These are phyloP conservation scores for Stachybotrys chlorohalonatus DNA, from an alignment of 2,329 filamentous ascomycete species.

Conservation along the genomic window DNA sequence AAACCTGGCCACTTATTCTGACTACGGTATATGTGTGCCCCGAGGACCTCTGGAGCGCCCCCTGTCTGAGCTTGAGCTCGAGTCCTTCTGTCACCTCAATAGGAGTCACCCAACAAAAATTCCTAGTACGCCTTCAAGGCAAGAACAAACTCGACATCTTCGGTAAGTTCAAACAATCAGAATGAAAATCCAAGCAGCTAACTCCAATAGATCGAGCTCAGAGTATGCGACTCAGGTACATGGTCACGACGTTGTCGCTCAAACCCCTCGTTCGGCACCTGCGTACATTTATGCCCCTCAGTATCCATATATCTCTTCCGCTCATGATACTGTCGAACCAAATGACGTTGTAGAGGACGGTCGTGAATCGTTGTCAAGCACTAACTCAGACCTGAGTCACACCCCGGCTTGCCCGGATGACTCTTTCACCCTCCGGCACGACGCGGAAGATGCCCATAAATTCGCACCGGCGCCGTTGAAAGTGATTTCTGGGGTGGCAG, in stretches of 20 bases:
- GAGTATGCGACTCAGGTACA: neutral
- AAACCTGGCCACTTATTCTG: constrained; percentile 9
- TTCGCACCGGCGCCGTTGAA: constrained; percentile 24
- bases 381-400: neutral
- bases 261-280: neutral
- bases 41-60: neutral
- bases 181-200: neutral
- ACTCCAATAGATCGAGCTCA: neutral
- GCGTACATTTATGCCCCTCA: neutral
- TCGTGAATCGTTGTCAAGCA: neutral
- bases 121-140: neutral
- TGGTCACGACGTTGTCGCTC: neutral
- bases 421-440: neutral
- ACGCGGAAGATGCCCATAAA: neutral
- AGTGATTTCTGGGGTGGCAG: constrained; percentile 41
- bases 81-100: neutral
- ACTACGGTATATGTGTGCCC: neutral
- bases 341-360: neutral
- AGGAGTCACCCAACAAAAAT: neutral
- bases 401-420: neutral
- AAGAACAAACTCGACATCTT: neutral
- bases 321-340: neutral
- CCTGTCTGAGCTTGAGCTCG: neutral
- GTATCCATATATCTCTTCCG: neutral
- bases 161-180: neutral